Percentiles rank a stretch among this genome's conserved stretches.
These are phyloP conservation scores for Calonectria pseudoturangicola DNA, from an alignment of 2,329 filamentous ascomycete genomes.

Conservation along the genomic window DNA sequence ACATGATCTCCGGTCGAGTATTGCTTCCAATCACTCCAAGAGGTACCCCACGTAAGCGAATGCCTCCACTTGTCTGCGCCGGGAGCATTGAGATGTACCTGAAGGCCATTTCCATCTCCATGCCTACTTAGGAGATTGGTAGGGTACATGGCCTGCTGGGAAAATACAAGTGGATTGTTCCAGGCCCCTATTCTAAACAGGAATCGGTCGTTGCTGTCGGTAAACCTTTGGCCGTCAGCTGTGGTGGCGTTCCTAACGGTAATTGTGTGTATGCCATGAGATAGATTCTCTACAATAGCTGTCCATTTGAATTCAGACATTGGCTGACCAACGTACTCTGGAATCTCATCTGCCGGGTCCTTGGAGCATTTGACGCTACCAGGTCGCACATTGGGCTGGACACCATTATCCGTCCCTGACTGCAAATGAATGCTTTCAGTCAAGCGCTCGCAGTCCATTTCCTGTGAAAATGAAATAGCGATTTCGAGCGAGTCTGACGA, in stretches of 20 bases:
- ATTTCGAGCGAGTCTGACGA: neutral
- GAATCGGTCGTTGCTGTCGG: constrained; percentile 12
- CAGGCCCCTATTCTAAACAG: neutral
- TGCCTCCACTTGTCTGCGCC: constrained; percentile 9
- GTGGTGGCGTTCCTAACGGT: constrained; percentile 1
- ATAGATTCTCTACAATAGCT: neutral
- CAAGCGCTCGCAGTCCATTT: constrained; percentile 1
- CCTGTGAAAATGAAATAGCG: neutral
- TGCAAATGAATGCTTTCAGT: neutral
- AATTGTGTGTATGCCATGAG: neutral
- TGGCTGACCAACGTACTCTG: neutral
- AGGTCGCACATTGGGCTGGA: neutral
- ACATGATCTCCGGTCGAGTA: neutral
- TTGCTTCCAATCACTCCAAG: neutral
- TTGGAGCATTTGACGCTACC: neutral
- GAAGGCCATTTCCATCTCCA: neutral
- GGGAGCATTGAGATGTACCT: constrained; percentile 3
- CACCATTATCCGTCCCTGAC: neutral
- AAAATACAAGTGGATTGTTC: neutral
- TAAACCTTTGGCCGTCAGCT: neutral
- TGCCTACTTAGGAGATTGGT: neutral
- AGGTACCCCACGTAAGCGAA: constrained; percentile 13
- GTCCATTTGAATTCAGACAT: neutral
- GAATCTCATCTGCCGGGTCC: neutral
- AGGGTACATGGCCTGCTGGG: neutral